phyloP scores from a whole-genome alignment of 768 basidiomycete species.

The Paxillus rubicundulus region DNA sequence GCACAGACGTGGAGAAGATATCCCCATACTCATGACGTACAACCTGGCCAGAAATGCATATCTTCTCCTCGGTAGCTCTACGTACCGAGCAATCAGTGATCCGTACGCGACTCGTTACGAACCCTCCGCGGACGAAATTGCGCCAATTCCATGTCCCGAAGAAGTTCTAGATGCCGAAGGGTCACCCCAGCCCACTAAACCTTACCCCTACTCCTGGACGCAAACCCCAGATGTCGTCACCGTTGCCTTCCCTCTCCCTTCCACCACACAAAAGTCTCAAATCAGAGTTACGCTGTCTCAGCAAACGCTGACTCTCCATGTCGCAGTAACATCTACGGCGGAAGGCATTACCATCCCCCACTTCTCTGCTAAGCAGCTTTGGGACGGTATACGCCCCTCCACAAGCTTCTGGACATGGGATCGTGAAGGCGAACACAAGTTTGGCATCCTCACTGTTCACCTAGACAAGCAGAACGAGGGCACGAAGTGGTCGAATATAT shows the following conservation, averaged over 20 bases:
- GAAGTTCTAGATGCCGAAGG: conserved; percentile 50
- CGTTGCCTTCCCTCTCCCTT: conserved; percentile 79
- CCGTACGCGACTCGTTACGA: conserved; percentile 41
- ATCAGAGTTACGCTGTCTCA: conserved; percentile 69
- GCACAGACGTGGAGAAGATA: conserved; percentile 66
- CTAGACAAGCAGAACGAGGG: conserved; percentile 84
- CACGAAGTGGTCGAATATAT: conserved; percentile 85
- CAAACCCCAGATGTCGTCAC: conserved; percentile 84
- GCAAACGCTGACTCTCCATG: conserved; percentile 62
- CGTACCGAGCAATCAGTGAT: conserved; percentile 45
- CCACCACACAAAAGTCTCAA: conserved; percentile 55
- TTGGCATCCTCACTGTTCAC: conserved; percentile 76
- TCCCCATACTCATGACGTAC: conserved; percentile 61
- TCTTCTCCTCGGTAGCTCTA: conserved; percentile 57
- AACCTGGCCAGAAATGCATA: conserved; percentile 44
- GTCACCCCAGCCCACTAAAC: conserved; percentile 41
- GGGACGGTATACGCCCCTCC: conserved; percentile 75
- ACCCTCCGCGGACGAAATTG: conserved; percentile 64
- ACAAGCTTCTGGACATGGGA: conserved; percentile 96
- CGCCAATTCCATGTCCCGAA: conserved; percentile 60
- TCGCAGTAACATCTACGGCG: conserved; percentile 38
- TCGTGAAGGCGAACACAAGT: conserved; percentile 62
- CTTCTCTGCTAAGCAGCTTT: conserved; percentile 63
- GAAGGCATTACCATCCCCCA: conserved; percentile 46
- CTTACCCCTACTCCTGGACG: conserved; percentile 90